Conservation (phyloP, 306 rosid species). For the Phaseolus lunatus region DNA sequence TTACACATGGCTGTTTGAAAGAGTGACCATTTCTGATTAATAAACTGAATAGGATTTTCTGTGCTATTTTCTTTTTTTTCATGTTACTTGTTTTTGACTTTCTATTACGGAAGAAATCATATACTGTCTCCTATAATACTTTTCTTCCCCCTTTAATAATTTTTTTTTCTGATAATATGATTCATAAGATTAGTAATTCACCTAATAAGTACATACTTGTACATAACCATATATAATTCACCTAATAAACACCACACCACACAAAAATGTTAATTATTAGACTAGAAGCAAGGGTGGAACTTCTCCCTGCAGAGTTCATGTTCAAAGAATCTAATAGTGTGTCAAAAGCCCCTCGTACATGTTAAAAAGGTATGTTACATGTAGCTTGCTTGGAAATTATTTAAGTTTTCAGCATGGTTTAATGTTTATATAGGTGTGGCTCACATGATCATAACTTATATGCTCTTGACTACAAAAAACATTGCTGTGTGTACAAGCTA, state of each 20-base stretch:
- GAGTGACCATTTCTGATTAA: too few relatives aligned
- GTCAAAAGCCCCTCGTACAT: not conserved
- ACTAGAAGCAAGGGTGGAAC: conserved; percentile 13
- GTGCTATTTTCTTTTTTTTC: too few relatives aligned
- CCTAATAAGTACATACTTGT: too few relatives aligned
- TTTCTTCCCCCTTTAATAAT: not conserved
- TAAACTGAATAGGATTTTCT: too few relatives aligned
- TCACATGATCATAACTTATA: conserved; percentile 87
- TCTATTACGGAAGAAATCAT: too few relatives aligned
- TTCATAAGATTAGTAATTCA: not conserved
- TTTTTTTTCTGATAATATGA: not conserved
- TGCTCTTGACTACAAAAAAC: conserved; percentile 85
- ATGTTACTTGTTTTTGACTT: too few relatives aligned
- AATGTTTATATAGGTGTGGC: conserved; percentile 82
- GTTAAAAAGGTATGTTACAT: not conserved
- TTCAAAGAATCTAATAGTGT: not conserved
- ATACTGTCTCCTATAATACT: not conserved
- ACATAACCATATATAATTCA: too few relatives aligned
- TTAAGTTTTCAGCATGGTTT: conserved; percentile 28
- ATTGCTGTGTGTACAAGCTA: conserved; percentile 71
- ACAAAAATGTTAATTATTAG: not conserved
- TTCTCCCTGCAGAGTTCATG: not conserved
- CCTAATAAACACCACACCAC: too few relatives aligned
- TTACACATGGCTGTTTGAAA: too few relatives aligned
- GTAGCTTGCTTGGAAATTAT: conserved; percentile 21